phyloP scores from a whole-genome alignment of 2,329 filamentous ascomycete genomes.

The Trichoderma atrobrunneum region DNA sequence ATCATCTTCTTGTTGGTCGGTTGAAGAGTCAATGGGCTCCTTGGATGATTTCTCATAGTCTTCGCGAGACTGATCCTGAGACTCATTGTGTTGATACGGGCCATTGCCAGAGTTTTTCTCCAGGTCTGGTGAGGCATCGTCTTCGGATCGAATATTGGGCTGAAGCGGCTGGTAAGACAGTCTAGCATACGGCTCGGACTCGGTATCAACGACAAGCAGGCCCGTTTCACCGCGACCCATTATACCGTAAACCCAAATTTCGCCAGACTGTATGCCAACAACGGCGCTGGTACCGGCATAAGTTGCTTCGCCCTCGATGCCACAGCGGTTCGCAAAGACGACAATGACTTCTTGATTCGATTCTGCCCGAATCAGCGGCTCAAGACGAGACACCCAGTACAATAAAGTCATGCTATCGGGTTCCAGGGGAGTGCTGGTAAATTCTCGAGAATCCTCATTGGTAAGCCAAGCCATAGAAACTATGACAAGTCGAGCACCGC shows the following conservation, averaged over 20 bases:
- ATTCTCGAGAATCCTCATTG: conserved; percentile 46
- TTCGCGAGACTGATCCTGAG: not conserved
- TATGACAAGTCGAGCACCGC: conserved; percentile 60
- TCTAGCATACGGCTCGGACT: conserved; percentile 42
- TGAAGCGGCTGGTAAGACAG: conserved; percentile 33
- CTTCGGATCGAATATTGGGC: not conserved
- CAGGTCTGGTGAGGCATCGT: not conserved
- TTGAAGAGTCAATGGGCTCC: not conserved
- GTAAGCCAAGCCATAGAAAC: conserved; percentile 79
- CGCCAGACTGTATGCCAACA: conserved; percentile 61
- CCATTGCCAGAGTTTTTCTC: not conserved
- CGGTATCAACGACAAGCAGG: conserved; percentile 66
- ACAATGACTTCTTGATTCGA: conserved; percentile 60
- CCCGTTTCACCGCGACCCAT: conserved; percentile 69
- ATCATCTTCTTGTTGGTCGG: not conserved
- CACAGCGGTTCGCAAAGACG: conserved; percentile 68
- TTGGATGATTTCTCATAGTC: not conserved
- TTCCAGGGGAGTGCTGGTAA: conserved; percentile 48
- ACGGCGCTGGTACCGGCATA: conserved; percentile 76
- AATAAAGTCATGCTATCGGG: conserved; percentile 71
- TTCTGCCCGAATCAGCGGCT: conserved; percentile 58
- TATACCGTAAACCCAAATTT: conserved; percentile 66
- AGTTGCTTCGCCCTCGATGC: conserved; percentile 60
- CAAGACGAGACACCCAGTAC: conserved; percentile 72
- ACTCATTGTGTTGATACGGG: not conserved